These are phyloP conservation scores for Oehlia diaphana DNA, from an alignment of 192 early-diverging fungal genomes.

Conservation along the genomic window DNA sequence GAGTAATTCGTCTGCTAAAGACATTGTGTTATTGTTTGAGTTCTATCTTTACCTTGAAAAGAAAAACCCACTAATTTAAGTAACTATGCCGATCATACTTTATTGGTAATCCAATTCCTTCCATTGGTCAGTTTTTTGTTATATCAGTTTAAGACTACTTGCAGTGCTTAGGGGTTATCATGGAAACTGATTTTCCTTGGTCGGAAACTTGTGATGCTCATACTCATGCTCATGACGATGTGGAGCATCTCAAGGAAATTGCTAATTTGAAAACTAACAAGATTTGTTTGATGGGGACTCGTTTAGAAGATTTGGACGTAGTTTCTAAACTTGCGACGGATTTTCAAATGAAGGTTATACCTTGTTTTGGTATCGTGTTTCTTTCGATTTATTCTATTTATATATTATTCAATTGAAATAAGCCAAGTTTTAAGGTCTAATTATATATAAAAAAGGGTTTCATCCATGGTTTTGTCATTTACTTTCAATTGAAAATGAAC, in stretches of 20 bases:
- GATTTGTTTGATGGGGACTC: constrained; percentile 43
- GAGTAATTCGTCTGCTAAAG: constrained; percentile 82
- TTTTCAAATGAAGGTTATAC: constrained; percentile 38
- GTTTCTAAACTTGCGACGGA: constrained; percentile 36
- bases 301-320: constrained; percentile 41
- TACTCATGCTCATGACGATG: constrained; percentile 45
- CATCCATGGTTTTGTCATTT: constrained; percentile 29
- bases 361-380: constrained; percentile 44
- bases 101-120: too few relatives aligned
- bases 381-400: constrained; percentile 39
- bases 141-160: too few relatives aligned
- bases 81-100: too few relatives aligned
- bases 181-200: constrained; percentile 17
- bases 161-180: background rate
- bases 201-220: constrained; percentile 36
- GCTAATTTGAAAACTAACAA: constrained; percentile 25
- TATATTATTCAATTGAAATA: constrained; percentile 12
- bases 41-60: too few relatives aligned
- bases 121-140: too few relatives aligned
- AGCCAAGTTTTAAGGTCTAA: constrained; percentile 20
- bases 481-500: constrained; percentile 15
- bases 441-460: constrained; percentile 15
- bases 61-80: too few relatives aligned
- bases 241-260: constrained; percentile 33
- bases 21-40: constrained; percentile 41